Base-by-base conservation (phyloP, 2,329 filamentous ascomycete species). In the Venturia pyrina region DNA sequence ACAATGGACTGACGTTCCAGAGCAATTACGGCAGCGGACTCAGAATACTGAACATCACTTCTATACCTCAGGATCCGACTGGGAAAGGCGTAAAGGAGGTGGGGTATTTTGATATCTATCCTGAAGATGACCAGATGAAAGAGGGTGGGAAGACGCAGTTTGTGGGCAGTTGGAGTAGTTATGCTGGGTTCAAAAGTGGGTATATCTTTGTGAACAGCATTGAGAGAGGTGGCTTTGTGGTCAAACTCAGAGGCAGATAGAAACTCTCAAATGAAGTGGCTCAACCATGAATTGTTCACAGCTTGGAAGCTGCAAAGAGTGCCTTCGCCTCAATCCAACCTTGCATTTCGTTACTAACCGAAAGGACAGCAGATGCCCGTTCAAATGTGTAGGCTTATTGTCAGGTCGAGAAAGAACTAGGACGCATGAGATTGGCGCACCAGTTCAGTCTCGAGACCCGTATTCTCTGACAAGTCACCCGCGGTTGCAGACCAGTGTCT, bases 11-110 rank as follows among this genome's bases (percentile, higher is more conserved):
- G 60, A 73, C 74, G 48, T 82, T 81, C 73, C 81, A 83, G 70
- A 75, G 79, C 41, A 81, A 82, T 73, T 83, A 83, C 68, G 80
- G 76, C 7, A 76, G 78, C 11, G 81, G 81, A 21, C 75, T 83
- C 8, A 76, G 72, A 24, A 69, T 75, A 40, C 67, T 74, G 1
- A 73, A 75, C 65, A 69, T 75, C 13, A 69, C 69, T 62, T 73
- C 72, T 28, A 74, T 76, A 46, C 69, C 70, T 3, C 68, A 70
- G 44, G 72, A 73, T 61, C 71, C 70, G 11, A 72, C 71, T 40
- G 73, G 73, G 46, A 68, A 66, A 32, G 68, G 71, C 13, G 70
- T 76, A 62, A 72, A 73, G 62, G 71, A 75, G 67, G 68, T 74
- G 34, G 74, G 68, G 8, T 75, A 72, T 69, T 74, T 74, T 61